Base-by-base conservation (phyloP, 1,284 basidiomycete genomes). In the Hemileia vastatrix region DNA sequence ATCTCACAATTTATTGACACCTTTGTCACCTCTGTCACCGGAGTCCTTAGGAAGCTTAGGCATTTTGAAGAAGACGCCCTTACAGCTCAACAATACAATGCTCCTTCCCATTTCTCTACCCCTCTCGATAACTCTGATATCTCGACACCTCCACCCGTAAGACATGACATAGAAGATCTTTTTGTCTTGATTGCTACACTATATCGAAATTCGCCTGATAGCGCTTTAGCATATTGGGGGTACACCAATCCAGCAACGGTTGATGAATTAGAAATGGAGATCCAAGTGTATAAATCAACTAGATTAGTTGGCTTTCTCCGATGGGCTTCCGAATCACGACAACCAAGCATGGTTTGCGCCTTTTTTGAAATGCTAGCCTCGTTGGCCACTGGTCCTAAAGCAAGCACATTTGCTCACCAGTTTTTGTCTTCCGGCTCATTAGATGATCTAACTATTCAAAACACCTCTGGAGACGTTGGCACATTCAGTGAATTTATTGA, bases 331-430 rank as follows among this genome's bases (percentile, higher is more conserved):
- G 86, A 91, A 66, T 79, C 82, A 3, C 83, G 86, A 54, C 85
- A 89, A 63, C 75, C 82, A 4, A 83, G 83, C 5, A 85, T 90
- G 80, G 80, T 85, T 19, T 84, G 83, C 67, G 86, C 90, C 0
- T 79, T 92, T 64, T 93, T 89, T 76, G 87, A 91, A 67, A 90
- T 94, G 88, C 78, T 94, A 19, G 79, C 83, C 3, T 89, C 90
- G n/a, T 80, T 94, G 21, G 83, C 90, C 0, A 85, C 85, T 52
- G 91, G 91, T 0, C 84, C 87, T 49, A 83, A 85, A 62, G 90
- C 88, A 70, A 89, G 88, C 66, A 86, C 89, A 68, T 79, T 88
- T 19, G 84, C 87, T 0, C 89, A 89, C 77, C 89, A 90, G 72
- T 90, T 91, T 74, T 81, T 91, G 21, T 63, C 74, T 21, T 65